Evolutionary conservation across 129 eudicot genomes (phyloP), one percentile per base, ranked within the genome.

Genomic region (Tagetes patula): DNA sequence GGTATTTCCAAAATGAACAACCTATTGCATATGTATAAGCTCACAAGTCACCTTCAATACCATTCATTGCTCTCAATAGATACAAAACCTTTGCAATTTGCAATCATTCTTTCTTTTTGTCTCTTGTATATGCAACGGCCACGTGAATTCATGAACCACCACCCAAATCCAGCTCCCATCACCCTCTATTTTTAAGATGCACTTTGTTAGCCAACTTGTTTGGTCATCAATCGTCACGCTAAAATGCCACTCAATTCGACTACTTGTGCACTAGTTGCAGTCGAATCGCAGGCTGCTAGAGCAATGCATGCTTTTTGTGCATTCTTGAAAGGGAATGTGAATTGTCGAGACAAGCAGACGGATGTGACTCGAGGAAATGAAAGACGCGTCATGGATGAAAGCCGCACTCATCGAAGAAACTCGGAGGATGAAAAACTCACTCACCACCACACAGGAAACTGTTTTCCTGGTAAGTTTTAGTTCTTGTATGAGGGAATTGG

Each of bases 331-430:
- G 71, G 59, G 65, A 69, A 63, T 1, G 59, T 20, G 73, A 37
- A 65, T 34, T 81, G 86, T 36, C 32, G 54, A 47, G 74, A 71
- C 50, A 84, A 78, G 69, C n/a, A 40, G 52, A 81, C 68, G 11
- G 88, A 78, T 72, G 85, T 65, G 13, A 67, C 58, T 59, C 48
- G 32, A 6, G 61, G 69, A 2, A 49, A 59, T 63, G 75, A 75
- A 75, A 70, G 63, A 11, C 58, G 14, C 56, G 33, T 72, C 31
- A 50, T 20, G 77, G 34, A 13, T 61, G 69, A 50, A 52, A 71
- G 37, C 42, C 12, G 54, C 55, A 20, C n/a, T 70, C 47, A 2
- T 48, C 8, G 59, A 77, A 58, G 68, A 52, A 68, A 60, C 34
- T 40, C 30, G 30, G 76, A 59, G 13, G 67, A 53, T 45, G 72